Base-by-base conservation (phyloP, 768 basidiomycete species). In the Kondoa subrosea region DNA sequence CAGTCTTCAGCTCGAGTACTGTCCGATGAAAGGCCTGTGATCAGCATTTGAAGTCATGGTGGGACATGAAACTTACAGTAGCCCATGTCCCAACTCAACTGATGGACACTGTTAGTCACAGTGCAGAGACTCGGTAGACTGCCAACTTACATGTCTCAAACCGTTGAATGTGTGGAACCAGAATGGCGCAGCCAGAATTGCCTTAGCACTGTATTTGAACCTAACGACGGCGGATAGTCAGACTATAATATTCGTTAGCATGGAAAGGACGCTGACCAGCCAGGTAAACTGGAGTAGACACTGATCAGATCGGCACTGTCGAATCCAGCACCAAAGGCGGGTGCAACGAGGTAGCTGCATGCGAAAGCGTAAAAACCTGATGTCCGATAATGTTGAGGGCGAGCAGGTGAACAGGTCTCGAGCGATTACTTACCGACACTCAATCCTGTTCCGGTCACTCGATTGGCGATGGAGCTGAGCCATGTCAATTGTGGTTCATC, bases 131-230 rank as follows among this genome's bases (percentile, higher is more conserved):
- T 50, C 21, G 8, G 12, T 50, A 50, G 21, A 21, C 40, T 50
- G 40, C 93, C 93, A 97, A 34, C 78, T 77, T 73, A 97, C 79
- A 81, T 97, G 93, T 56, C 93, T 83, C 69, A 96, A 70, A 2
- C 93, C 93, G 78, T 96, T 96, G 77, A 85, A 81, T 4, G 84
- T 83, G 79, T 97, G 93, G 83, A 86, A 96, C 17, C 88, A 83
- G 77, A 95, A 93, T 0, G 92, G 89, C 2, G 83, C 81, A 15
- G 90, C 91, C 58, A 96, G 82, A 69, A 89, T 73, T 30, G 83
- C 78, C 78, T 95, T 96, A 64, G 82, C 85, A 12, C 83, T 78
- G 68, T 84, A 82, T 78, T 93, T 93, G 72, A 86, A 80, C 72
- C 70, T 68, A 16, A 17, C n/a, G 50, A n/a, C n/a, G n/a, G n/a